Percentiles rank a stretch among this genome's conserved stretches.
Conservation (phyloP, 1,139 yeast species). For the Protomyces macrosporus region DNA sequence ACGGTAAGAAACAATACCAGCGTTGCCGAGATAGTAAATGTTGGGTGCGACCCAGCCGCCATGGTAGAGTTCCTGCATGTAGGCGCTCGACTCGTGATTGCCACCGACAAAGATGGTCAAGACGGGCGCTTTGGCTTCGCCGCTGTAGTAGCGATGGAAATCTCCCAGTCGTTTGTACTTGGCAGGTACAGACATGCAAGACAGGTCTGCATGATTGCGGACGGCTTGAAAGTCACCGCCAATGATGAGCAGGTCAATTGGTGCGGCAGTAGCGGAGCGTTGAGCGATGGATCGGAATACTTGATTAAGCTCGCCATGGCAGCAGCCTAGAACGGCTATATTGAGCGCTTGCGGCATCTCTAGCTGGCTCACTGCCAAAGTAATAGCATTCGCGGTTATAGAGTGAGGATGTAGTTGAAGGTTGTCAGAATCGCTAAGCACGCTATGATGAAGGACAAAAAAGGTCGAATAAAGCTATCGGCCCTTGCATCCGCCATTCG, state of each 20-base stretch:
- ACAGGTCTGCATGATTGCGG: slow-evolving; percentile 57
- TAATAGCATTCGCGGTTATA: no score
- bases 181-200: slow-evolving; percentile 57
- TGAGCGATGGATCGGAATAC: slow-evolving; percentile 49
- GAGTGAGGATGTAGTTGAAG: no score
- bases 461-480: background rate
- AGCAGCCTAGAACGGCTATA: slow-evolving; percentile 87
- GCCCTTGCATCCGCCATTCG: background rate
- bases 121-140: slow-evolving; percentile 60
- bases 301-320: slow-evolving; percentile 72
- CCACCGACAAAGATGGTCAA: slow-evolving; percentile 87
- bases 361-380: no score
- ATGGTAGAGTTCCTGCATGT: slow-evolving; percentile 59
- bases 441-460: background rate
- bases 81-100: slow-evolving; percentile 85
- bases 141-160: slow-evolving; percentile 66
- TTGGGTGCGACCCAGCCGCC: slow-evolving; percentile 97
- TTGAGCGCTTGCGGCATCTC: slow-evolving; percentile 6
- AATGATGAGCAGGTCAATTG: slow-evolving; percentile 61
- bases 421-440: background rate
- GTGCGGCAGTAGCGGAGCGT: slow-evolving; percentile 25
- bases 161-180: slow-evolving; percentile 62
- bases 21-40: slow-evolving; percentile 80
- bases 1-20: slow-evolving; percentile 64
- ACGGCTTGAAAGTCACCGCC: slow-evolving; percentile 78